These are phyloP conservation scores for Aspergillus spinulosporus DNA, from an alignment of 2,329 filamentous ascomycete species.

Conservation along the genomic window DNA sequence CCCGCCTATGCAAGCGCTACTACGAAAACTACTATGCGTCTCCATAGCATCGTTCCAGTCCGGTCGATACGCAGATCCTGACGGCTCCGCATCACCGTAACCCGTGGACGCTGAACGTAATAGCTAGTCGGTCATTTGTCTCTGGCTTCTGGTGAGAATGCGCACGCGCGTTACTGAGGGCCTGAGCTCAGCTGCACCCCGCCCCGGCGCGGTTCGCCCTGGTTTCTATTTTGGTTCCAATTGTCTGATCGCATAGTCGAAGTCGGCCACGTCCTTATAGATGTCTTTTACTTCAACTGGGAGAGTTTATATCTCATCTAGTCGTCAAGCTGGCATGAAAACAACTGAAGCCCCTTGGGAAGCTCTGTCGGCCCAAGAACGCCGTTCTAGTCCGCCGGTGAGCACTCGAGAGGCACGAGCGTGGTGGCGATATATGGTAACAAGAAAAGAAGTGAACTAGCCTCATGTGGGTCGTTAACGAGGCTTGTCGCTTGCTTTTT, in stretches of 20 bases:
- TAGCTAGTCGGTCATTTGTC: not conserved
- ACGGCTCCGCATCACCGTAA: constrained; percentile 7
- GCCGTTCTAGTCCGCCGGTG: constrained; percentile 14
- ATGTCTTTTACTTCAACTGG: not conserved
- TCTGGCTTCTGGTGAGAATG: not conserved
- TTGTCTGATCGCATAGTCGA: no score
- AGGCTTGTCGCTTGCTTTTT: constrained; percentile 6
- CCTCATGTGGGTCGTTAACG: constrained; percentile 14
- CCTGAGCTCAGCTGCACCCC: constrained; percentile 17
- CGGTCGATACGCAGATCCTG: constrained; percentile 12
- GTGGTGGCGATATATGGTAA: constrained; percentile 1
- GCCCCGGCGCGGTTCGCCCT: constrained; percentile 7
- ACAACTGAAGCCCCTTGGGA: not conserved
- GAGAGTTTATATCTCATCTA: constrained; percentile 5
- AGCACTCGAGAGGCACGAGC: constrained; percentile 3
- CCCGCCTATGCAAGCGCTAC: constrained; percentile 7
- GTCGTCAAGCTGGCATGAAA: not conserved
- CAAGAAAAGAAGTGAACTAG: constrained; percentile 9
- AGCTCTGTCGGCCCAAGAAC: constrained; percentile 4
- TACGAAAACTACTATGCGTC: not conserved
- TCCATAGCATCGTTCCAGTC: constrained; percentile 12
- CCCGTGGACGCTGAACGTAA: not conserved
- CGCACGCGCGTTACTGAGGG: constrained; percentile 9
- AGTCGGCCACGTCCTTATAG: not conserved
- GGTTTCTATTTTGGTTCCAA: constrained; percentile 2